Conservation (phyloP, 345 rosid species). For the Laguncularia racemosa region DNA sequence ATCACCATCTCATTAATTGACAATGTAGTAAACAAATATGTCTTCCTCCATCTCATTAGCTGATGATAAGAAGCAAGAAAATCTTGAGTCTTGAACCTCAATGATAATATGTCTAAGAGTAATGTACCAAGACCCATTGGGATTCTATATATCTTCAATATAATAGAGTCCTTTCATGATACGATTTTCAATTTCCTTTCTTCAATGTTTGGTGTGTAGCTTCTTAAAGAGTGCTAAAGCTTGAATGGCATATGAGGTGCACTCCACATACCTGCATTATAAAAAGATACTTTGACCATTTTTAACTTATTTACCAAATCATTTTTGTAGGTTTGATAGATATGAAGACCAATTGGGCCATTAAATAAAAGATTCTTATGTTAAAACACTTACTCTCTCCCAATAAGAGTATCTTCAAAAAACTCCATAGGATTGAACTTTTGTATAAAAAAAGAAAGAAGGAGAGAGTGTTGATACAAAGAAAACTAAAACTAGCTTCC, state of each 20-base stretch:
- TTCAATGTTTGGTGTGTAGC: constrained; percentile 29
- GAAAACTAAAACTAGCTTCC: neutral
- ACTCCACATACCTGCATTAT: constrained; percentile 37
- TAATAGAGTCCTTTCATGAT: constrained; percentile 18
- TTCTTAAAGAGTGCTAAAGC: constrained; percentile 32
- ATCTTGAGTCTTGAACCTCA: neutral
- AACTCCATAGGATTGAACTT: constrained; percentile 48
- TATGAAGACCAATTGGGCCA: no score
- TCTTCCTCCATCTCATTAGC: no score
- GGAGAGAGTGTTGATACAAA: neutral
- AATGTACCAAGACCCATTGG: constrained; percentile 46
- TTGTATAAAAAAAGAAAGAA: constrained; percentile 8
- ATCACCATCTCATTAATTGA: no score
- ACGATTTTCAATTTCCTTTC: constrained; percentile 24
- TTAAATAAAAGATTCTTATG: no score
- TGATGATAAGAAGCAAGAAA: no score
- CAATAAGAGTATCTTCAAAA: constrained; percentile 40
- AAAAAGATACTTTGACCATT: no score
- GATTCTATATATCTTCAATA: constrained; percentile 33
- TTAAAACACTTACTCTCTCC: constrained; percentile 31
- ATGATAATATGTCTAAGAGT: neutral
- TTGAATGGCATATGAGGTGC: constrained; percentile 42
- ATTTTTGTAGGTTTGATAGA: no score
- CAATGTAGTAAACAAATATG: no score
- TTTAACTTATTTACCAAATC: no score